Conservation (phyloP, 208 protist genomes). For the Trypanosoma lewisi region DNA sequence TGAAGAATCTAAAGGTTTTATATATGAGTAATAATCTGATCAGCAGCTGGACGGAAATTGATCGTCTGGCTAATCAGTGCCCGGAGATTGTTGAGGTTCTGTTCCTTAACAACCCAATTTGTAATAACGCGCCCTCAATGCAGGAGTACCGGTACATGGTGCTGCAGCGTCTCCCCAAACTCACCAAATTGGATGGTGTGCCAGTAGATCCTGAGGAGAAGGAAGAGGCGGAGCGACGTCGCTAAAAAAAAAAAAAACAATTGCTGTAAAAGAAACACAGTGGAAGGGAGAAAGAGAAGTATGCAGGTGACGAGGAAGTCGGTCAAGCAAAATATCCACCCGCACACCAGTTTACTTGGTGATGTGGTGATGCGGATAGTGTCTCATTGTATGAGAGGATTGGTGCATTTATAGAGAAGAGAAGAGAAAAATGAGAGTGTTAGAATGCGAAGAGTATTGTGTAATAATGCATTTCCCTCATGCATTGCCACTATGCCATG, state of each 20-base stretch:
- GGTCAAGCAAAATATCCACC: too few relatives aligned
- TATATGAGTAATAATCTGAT: slow-evolving; percentile 97
- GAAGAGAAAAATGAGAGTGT: not conserved
- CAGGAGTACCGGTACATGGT: slow-evolving; percentile 88
- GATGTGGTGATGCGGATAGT: too few relatives aligned
- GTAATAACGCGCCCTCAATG: slow-evolving; percentile 59
- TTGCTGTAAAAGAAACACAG: not conserved
- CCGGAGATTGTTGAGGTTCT: slow-evolving; percentile 91
- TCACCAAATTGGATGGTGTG: slow-evolving; percentile 87
- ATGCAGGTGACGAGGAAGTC: not conserved
- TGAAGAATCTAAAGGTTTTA: slow-evolving; percentile 88
- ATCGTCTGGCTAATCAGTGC: slow-evolving; percentile 89
- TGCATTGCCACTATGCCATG: not conserved
- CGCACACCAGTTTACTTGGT: too few relatives aligned
- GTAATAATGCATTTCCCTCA: not conserved
- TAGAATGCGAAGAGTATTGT: not conserved
- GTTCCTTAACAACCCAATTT: slow-evolving; percentile 93
- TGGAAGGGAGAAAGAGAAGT: not conserved
- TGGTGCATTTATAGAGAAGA: not conserved
- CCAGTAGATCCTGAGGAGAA: slow-evolving; percentile 88
- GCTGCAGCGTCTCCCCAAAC: slow-evolving; percentile 82
- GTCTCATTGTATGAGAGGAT: too few relatives aligned
- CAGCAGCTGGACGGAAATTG: slow-evolving; percentile 93
- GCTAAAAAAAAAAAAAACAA: slow-evolving; percentile 30
- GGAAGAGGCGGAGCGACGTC: slow-evolving; percentile 86